Conservation (phyloP, 148 eudicot genomes). For the Cornus controversa region DNA sequence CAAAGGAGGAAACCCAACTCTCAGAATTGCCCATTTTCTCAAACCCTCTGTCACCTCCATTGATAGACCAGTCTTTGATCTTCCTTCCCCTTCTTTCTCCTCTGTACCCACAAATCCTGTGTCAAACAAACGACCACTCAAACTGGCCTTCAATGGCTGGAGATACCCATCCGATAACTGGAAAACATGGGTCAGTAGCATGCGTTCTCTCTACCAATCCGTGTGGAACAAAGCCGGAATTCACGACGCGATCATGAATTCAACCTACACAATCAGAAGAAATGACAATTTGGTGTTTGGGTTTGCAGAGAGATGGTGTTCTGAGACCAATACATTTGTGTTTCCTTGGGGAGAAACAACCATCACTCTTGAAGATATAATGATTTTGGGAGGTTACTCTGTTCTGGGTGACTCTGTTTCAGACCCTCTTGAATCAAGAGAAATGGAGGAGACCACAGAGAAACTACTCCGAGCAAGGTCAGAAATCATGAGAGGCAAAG, state of each 20-base stretch:
- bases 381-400: conserved; percentile 48
- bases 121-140: background rate
- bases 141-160: background rate
- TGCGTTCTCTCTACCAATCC: background rate
- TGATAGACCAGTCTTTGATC: background rate
- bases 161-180: background rate
- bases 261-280: background rate
- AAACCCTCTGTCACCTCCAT: background rate
- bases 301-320: conserved; percentile 6
- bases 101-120: background rate
- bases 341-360: conserved; percentile 52
- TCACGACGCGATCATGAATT: conserved; percentile 6
- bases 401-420: conserved; percentile 37
- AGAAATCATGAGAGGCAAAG: background rate
- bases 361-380: conserved; percentile 41
- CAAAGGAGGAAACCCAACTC: too few relatives aligned
- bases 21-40: too few relatives aligned
- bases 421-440: background rate
- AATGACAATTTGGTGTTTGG: background rate
- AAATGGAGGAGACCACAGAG: conserved; percentile 14
- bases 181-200: background rate
- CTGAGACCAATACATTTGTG: conserved; percentile 30
- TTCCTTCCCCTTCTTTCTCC: conserved; percentile 13
- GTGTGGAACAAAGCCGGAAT: conserved; percentile 15
- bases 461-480: background rate